phyloP scores from a whole-genome alignment of 208 protist species.

The Acanthamoeba royreba region DNA sequence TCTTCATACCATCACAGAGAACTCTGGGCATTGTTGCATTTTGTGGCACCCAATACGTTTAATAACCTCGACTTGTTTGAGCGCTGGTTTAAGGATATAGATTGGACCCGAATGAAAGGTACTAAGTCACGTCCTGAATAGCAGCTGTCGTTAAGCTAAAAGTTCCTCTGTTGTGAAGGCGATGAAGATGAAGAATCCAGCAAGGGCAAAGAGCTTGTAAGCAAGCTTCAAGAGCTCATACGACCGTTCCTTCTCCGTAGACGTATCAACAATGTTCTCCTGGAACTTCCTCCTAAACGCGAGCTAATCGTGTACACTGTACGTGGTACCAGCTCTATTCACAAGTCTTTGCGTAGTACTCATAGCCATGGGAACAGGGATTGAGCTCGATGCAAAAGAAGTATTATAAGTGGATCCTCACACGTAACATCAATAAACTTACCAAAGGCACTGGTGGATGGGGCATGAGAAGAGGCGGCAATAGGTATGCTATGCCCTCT shows the following conservation, averaged over 20 bases:
- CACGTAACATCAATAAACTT: conserved; percentile 75
- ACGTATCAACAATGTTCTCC: conserved; percentile 80
- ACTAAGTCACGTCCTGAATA: no score
- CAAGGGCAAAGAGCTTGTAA: conserved; percentile 67
- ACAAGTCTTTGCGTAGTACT: neutral
- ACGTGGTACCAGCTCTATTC: neutral
- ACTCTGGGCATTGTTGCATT: conserved; percentile 85
- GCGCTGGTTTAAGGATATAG: neutral
- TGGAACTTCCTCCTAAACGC: conserved; percentile 68
- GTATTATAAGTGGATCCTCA: conserved; percentile 82
- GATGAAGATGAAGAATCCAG: neutral
- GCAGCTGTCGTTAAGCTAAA: neutral
- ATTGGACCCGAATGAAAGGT: neutral
- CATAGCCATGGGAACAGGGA: neutral
- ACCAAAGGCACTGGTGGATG: conserved; percentile 49
- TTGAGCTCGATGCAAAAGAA: conserved; percentile 73
- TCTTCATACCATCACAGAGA: conserved; percentile 56
- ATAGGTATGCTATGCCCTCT: neutral
- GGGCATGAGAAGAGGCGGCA: neutral
- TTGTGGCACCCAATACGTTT: conserved; percentile 84
- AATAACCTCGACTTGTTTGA: conserved; percentile 52
- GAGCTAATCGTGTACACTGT: conserved; percentile 76
- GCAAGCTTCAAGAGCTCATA: conserved; percentile 80
- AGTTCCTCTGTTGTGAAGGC: neutral
- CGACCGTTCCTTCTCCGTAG: conserved; percentile 73